Evolutionary conservation across 163 green algal species (phyloP).

Genomic region (Trebouxiophyceae sp.): DNA sequence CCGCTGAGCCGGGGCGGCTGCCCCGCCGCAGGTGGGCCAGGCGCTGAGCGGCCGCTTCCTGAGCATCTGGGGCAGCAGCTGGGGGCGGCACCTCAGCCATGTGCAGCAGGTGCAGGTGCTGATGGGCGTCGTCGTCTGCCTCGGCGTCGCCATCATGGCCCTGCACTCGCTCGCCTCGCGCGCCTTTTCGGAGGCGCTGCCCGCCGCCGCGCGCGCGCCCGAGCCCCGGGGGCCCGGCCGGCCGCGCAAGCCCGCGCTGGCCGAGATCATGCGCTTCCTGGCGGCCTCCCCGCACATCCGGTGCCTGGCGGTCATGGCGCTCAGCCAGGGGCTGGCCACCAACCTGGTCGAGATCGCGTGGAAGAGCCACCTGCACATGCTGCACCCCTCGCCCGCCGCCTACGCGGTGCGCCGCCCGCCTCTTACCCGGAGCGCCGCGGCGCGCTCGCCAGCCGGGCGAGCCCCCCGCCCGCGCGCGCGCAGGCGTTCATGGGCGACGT

Average conservation of each 20-base stretch:
- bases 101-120: constrained; percentile 28
- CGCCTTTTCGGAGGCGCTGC: constrained; percentile 18
- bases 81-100: constrained; percentile 15
- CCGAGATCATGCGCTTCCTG: constrained; percentile 61
- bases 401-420: constrained; percentile 50
- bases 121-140: constrained; percentile 35
- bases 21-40: constrained; percentile 71
- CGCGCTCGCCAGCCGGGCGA: no score
- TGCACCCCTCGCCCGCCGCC: constrained; percentile 68
- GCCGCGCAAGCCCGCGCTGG: constrained; percentile 36
- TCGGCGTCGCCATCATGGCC: constrained; percentile 21
- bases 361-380: constrained; percentile 87
- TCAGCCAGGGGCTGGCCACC: constrained; percentile 50
- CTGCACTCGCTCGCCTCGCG: constrained; percentile 39
- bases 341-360: constrained; percentile 87
- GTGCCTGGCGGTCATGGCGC: constrained; percentile 39
- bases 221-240: no score
- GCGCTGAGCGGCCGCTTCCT: constrained; percentile 53
- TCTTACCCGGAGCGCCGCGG: no score
- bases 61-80: constrained; percentile 20
- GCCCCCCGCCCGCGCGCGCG: no score
- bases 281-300: constrained; percentile 64
- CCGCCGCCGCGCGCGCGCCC: no score
- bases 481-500: constrained; percentile 84
- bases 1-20: no score